phyloP scores from a whole-genome alignment of 2,329 filamentous ascomycete species.

The Thelonectria discophora region DNA sequence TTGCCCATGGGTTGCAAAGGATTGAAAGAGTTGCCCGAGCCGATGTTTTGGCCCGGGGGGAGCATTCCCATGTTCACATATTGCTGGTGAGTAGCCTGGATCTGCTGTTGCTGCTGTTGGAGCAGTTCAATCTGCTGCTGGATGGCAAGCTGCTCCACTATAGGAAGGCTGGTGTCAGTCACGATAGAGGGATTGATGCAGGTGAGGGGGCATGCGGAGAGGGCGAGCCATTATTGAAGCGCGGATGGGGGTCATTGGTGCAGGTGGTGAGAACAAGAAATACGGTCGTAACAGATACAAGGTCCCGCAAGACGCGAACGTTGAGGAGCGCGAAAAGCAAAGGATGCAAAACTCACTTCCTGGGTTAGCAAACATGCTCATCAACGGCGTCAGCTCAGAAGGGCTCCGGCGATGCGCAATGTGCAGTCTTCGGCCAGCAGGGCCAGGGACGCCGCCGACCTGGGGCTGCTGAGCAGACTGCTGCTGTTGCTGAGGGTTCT shows the following conservation, averaged over 20 bases:
- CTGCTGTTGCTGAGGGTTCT: constrained; percentile 56
- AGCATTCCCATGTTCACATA: constrained; percentile 98
- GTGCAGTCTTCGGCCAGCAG: constrained; percentile 88
- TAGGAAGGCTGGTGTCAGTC: constrained; percentile 35
- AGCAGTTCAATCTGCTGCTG: constrained; percentile 98
- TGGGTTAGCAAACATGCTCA: constrained; percentile 84
- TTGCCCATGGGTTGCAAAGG: constrained; percentile 83
- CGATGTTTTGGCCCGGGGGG: constrained; percentile 79
- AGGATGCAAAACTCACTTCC: constrained; percentile 63
- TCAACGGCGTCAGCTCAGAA: constrained; percentile 94
- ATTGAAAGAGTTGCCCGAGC: constrained; percentile 75
- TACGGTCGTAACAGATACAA: background rate
- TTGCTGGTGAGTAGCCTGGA: constrained; percentile 95
- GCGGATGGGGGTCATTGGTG: background rate
- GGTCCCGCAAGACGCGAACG: background rate
- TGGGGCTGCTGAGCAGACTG: constrained; percentile 58
- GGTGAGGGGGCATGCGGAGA: background rate
- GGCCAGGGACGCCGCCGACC: constrained; percentile 71
- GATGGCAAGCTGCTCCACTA: constrained; percentile 97
- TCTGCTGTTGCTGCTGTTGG: constrained; percentile 97
- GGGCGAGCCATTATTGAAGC: background rate
- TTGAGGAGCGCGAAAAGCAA: constrained; percentile 11
- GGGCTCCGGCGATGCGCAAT: constrained; percentile 97
- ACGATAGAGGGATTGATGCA: constrained; percentile 4
- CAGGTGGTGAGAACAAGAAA: background rate